Conservation (phyloP, 2,329 filamentous ascomycete species). For the Fusarium ambrosium region DNA sequence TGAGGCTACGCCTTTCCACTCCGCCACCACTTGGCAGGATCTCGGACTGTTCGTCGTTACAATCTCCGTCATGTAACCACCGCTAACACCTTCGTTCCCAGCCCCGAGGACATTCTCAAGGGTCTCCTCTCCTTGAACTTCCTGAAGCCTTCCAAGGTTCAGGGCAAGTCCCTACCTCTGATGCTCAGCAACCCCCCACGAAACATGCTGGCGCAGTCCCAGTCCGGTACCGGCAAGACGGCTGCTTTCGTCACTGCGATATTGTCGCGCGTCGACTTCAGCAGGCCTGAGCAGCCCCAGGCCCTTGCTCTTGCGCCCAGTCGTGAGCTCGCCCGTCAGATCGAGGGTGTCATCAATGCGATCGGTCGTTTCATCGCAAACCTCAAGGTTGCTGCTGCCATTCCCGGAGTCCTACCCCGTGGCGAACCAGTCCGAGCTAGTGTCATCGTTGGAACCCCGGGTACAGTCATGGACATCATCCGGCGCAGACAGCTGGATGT, state of each 20-base stretch:
- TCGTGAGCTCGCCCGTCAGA: slow-evolving; percentile 94
- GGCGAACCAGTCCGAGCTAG: slow-evolving; percentile 79
- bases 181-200: slow-evolving; percentile 87
- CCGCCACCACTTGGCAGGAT: slow-evolving; percentile 85
- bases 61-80: not conserved
- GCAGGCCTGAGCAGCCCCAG: slow-evolving; percentile 78
- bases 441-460: slow-evolving; percentile 92
- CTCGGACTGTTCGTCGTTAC: slow-evolving; percentile 76
- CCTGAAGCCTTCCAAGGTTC: slow-evolving; percentile 96
- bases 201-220: slow-evolving; percentile 99
- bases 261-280: slow-evolving; percentile 85
- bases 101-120: slow-evolving; percentile 73
- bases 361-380: slow-evolving; percentile 88
- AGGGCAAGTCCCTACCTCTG: slow-evolving; percentile 92
- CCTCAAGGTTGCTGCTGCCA: slow-evolving; percentile 82
- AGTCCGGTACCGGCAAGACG: slow-evolving; percentile 98
- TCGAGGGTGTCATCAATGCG: slow-evolving; percentile 83
- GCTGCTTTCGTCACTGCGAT: slow-evolving; percentile 96
- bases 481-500: slow-evolving; percentile 81
- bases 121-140: slow-evolving; percentile 88
- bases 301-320: slow-evolving; percentile 91
- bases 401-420: slow-evolving; percentile 81
- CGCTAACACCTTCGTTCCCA: slow-evolving; percentile 32
- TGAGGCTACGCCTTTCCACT: slow-evolving; percentile 88
- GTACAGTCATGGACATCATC: slow-evolving; percentile 91